Evolutionary conservation across 306 rosid species (phyloP), one percentile per base, ranked within the genome.

Genomic region (Malus fusca): DNA sequence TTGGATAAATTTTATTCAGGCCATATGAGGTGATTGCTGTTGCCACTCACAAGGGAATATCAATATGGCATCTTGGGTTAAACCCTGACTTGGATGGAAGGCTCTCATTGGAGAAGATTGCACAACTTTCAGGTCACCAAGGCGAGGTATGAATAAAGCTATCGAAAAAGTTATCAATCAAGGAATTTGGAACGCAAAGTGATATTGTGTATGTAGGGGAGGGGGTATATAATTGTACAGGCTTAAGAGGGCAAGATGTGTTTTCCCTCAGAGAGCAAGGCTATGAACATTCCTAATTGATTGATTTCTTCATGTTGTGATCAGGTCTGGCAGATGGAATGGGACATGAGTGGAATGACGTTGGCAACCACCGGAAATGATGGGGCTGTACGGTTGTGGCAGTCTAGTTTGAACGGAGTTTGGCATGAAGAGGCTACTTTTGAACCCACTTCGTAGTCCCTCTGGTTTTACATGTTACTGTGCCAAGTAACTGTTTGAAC

Each of bases 341-440:
- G 97, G 97, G 97, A 95, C 81, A 88, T 90, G 89, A 93, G 97
- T 82, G 99, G 99, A 82, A 95, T 92, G 99, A 95, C 96, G 4
- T 90, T 92, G 85, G 99, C 97, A 71, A 85, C 90, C 69, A 82
- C 97, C 3, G 99, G 93, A 61, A 80, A 78, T 3, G 99, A 95
- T 74, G 93, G 96, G 74, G 77, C 85, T 79, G 88, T 92, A 21
- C 79, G 97, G 40, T 76, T 95, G 78, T 95, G 97, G 97, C 97
- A 95, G 82, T 86, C 97, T 46, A 92, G 88, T 78, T 86, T 95
- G 74, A 90, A 88, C 51, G 97, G 99, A 14, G 62, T 80, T 71
- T 92, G 99, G 99, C 97, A 92, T 56, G 97, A 89, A 83, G 91
- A 88, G 75, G 93, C 99, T 72, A 82, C 96, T 42, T 80, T 95